A percentile compares a stretch with the other conserved stretches of the same genome.
Conservation (phyloP, 352 stramenopile genomes). For the Globisporangium ultimum region DNA sequence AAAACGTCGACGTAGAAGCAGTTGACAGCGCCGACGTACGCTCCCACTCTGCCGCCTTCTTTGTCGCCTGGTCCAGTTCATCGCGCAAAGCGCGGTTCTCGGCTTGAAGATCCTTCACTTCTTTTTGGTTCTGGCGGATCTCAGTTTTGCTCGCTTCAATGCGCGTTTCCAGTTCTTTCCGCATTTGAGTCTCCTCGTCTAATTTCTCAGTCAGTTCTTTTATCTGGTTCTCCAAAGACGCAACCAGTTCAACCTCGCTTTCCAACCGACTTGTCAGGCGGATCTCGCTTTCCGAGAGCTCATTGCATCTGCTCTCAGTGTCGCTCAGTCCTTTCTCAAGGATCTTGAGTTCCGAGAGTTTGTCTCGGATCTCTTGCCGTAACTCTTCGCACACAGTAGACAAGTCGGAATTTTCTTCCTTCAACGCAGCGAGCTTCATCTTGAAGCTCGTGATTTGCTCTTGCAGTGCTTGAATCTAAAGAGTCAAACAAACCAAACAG, state of each 20-base stretch:
- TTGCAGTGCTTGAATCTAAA: conserved; percentile 45
- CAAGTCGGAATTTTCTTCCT: conserved; percentile 49
- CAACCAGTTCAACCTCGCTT: conserved; percentile 33
- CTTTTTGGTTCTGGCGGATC: conserved; percentile 46
- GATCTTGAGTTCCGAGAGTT: conserved; percentile 24
- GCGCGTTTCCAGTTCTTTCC: conserved; percentile 34
- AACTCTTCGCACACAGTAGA: conserved; percentile 34
- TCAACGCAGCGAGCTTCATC: conserved; percentile 38
- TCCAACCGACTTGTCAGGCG: conserved; percentile 35
- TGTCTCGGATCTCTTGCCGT: conserved; percentile 29
- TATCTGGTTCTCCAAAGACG: conserved; percentile 45
- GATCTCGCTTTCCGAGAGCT: conserved; percentile 51
- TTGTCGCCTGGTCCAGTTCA: conserved; percentile 46
- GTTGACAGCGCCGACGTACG: conserved; percentile 33
- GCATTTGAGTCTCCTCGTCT: conserved; percentile 30
- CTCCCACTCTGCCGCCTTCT: conserved; percentile 45
- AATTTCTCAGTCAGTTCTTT: conserved; percentile 36
- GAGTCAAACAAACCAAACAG: background rate
- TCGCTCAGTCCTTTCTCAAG: conserved; percentile 35
- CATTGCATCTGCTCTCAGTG: conserved; percentile 44
- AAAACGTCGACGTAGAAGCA: conserved; percentile 19
- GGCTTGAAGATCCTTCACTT: conserved; percentile 49
- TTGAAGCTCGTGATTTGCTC: conserved; percentile 43
- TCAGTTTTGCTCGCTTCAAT: conserved; percentile 46
- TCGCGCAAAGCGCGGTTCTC: conserved; percentile 47